Evolutionary conservation across 768 basidiomycete genomes (phyloP).

Genomic region (Russula griseocarnosa): DNA sequence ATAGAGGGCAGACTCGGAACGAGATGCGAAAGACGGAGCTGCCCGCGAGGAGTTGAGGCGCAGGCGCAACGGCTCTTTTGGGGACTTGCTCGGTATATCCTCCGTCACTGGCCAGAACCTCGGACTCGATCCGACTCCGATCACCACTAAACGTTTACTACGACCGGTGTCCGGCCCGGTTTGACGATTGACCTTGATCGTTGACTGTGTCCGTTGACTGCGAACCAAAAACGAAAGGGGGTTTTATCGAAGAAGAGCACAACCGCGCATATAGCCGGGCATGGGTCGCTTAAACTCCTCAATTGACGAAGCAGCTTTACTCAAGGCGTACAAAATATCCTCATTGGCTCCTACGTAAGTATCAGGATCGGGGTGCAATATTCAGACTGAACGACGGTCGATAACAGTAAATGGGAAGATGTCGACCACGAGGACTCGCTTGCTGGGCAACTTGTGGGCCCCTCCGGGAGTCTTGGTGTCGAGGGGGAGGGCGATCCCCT

Average conservation of each 20-base stretch:
- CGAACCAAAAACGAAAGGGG: not conserved
- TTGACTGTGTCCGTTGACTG: not conserved
- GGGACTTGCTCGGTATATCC: constrained; percentile 4
- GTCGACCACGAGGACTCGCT: constrained; percentile 81
- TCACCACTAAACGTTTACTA: too few species aligned
- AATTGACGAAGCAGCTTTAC: constrained; percentile 74
- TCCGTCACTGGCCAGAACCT: too few species aligned
- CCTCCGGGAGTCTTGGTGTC: constrained; percentile 33
- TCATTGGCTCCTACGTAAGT: constrained; percentile 69
- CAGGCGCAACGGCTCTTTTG: constrained; percentile 1
- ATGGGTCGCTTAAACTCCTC: constrained; percentile 67
- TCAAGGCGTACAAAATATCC: constrained; percentile 85
- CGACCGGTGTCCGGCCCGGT: constrained; percentile 8
- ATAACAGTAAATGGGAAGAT: constrained; percentile 79
- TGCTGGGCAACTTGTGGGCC: constrained; percentile 61
- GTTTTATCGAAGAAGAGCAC: not conserved
- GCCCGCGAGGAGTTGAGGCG: constrained; percentile 10
- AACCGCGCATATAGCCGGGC: constrained; percentile 5
- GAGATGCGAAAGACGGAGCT: not conserved
- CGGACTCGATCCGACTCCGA: too few species aligned
- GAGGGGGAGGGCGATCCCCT: constrained; percentile 73
- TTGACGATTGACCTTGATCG: not conserved
- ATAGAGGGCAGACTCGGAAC: not conserved
- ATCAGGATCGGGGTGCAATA: not conserved
- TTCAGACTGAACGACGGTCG: not conserved